Conservation (phyloP, 768 basidiomycete genomes). For the Galerina sulciceps region DNA sequence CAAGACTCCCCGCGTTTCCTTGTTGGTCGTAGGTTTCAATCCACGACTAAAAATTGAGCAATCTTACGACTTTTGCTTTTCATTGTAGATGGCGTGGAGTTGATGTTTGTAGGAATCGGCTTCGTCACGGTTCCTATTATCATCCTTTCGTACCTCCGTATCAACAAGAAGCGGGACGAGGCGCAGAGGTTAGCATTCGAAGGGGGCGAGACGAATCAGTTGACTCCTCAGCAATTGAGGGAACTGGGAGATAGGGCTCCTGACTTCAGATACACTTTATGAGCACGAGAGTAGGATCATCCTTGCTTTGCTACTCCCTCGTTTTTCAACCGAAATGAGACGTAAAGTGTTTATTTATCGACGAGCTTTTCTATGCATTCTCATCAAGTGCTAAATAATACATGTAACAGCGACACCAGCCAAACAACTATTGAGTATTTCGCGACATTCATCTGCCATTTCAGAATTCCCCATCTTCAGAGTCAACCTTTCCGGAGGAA, state of each 20-base stretch:
- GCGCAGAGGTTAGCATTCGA: slow-evolving; percentile 29
- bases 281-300: no score
- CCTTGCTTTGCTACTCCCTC: no score
- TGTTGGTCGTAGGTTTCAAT: slow-evolving; percentile 64
- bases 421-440: no score
- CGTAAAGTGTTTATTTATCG: no score
- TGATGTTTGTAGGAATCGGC: slow-evolving; percentile 73
- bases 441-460: no score
- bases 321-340: no score
- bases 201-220: slow-evolving; percentile 34
- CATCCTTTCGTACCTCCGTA: slow-evolving; percentile 52
- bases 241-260: slow-evolving; percentile 25
- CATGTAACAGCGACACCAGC: no score
- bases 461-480: no score
- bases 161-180: slow-evolving; percentile 59
- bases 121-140: slow-evolving; percentile 53
- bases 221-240: slow-evolving; percentile 38
- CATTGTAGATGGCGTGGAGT: slow-evolving; percentile 61
- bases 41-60: background rate
- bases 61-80: background rate
- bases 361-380: no score
- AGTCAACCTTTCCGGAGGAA: no score
- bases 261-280: slow-evolving; percentile 24
- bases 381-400: no score
- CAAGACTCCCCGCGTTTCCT: slow-evolving; percentile 64